Conservation (phyloP, 129 eudicot species). For the Kitagawia praeruptora region DNA sequence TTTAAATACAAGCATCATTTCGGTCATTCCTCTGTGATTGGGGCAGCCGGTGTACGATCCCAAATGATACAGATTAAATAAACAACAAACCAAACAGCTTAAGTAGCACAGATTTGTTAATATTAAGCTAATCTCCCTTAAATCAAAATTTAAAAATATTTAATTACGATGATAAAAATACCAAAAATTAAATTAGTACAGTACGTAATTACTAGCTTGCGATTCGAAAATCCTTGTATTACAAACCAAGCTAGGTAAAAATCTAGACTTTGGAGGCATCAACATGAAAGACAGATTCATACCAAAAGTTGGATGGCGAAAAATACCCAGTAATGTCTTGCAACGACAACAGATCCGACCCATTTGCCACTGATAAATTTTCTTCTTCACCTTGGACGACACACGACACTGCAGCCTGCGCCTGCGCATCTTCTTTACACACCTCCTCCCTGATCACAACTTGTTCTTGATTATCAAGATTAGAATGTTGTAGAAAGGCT, state of each 20-base stretch:
- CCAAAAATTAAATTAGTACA: too few relatives aligned
- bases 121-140: too few relatives aligned
- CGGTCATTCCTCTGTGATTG: too few relatives aligned
- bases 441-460: not conserved
- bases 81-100: too few relatives aligned
- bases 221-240: not conserved
- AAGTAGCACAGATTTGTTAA: too few relatives aligned
- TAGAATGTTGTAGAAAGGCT: not conserved
- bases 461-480: not conserved
- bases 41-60: too few relatives aligned
- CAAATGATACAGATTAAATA: too few relatives aligned
- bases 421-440: not conserved
- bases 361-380: not conserved
- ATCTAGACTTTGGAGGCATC: not conserved
- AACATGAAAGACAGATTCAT: slow-evolving; percentile 8
- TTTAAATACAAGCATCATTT: too few relatives aligned
- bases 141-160: too few relatives aligned
- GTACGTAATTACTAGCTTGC: not conserved
- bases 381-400: not conserved
- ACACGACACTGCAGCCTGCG: not conserved
- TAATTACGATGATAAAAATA: too few relatives aligned
- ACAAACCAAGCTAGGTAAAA: not conserved
- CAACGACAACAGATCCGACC: slow-evolving; percentile 11
- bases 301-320: slow-evolving; percentile 8
- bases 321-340: slow-evolving; percentile 2